Percentiles rank a stretch among this genome's conserved stretches.
phyloP scores from a whole-genome alignment of 495 filamentous ascomycete genomes.

The Aspergillus sclerotioniger region DNA sequence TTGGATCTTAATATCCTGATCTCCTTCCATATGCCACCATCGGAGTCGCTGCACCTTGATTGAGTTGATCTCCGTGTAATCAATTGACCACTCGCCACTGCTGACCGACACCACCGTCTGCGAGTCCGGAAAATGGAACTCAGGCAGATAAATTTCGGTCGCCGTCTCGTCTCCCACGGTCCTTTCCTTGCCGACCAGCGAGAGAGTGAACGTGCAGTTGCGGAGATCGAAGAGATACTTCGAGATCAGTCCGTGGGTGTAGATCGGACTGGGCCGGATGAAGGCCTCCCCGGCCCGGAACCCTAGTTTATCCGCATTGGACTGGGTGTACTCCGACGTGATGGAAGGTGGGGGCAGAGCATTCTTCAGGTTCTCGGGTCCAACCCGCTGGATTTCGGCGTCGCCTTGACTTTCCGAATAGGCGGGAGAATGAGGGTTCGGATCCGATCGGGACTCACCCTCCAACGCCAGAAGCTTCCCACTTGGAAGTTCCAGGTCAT shows the following conservation, averaged over 20 bases:
- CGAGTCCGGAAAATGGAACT: constrained; percentile 86
- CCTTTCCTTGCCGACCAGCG: constrained; percentile 52
- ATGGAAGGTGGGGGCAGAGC: constrained; percentile 72
- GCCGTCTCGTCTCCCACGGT: constrained; percentile 56
- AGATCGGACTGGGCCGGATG: constrained; percentile 79
- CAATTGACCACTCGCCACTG: constrained; percentile 87
- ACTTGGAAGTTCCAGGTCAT: constrained; percentile 68
- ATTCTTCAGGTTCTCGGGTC: constrained; percentile 68
- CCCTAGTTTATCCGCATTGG: constrained; percentile 57
- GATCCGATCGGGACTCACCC: constrained; percentile 31
- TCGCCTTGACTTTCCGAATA: constrained; percentile 58
- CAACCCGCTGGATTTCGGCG: constrained; percentile 55
- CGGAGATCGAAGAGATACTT: constrained; percentile 76
- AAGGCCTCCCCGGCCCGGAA: constrained; percentile 91
- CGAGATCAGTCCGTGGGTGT: constrained; percentile 64
- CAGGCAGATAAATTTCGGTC: constrained; percentile 84
- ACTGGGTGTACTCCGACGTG: constrained; percentile 52
- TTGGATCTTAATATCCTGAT: constrained; percentile 75
- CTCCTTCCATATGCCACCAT: constrained; percentile 89
- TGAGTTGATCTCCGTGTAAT: constrained; percentile 62
- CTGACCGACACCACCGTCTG: constrained; percentile 68
- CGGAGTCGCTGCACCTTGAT: constrained; percentile 68
- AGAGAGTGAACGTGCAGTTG: constrained; percentile 69
- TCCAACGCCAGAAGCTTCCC: constrained; percentile 22
- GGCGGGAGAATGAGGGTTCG: constrained; percentile 53